Conservation (phyloP, 345 rosid genomes). For the Cardamine occulta region DNA sequence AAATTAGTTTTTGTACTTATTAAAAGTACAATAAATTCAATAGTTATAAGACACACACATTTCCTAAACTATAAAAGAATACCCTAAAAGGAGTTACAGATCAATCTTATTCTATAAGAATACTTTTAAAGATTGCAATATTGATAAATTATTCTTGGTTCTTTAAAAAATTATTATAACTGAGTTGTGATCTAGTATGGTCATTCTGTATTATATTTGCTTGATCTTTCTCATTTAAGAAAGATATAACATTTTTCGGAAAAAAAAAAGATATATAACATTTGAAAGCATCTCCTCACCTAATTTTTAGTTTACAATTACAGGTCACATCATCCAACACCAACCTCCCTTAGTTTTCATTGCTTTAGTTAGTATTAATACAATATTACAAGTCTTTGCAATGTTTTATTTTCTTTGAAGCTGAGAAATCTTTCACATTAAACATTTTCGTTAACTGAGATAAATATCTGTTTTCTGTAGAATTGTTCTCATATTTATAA, state of each 20-base stretch:
- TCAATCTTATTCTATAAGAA: neutral
- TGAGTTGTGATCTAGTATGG: neutral
- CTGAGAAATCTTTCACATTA: neutral
- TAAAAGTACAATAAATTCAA: neutral
- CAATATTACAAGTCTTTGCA: slow-evolving; percentile 4
- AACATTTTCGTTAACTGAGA: neutral
- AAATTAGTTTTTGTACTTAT: neutral
- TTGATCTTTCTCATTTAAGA: slow-evolving; percentile 20
- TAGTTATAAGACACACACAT: no score
- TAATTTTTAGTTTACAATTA: slow-evolving; percentile 22
- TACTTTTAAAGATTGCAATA: neutral
- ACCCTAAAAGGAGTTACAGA: neutral
- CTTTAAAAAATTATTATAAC: neutral
- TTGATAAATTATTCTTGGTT: neutral
- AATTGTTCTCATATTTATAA: neutral
- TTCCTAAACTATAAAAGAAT: neutral
- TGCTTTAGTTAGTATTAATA: slow-evolving; percentile 16
- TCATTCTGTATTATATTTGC: neutral
- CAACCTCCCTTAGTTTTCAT: neutral
- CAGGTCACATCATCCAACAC: slow-evolving; percentile 27
- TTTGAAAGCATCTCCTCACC: slow-evolving; percentile 32
- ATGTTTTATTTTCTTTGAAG: slow-evolving; percentile 5
- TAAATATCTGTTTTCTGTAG: no score
- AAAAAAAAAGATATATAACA: no score
- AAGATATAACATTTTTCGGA: slow-evolving; percentile 10